Evolutionary conservation across 1,284 basidiomycete genomes (phyloP).

Genomic region (Cutaneotrichosporon cyanovorans): DNA sequence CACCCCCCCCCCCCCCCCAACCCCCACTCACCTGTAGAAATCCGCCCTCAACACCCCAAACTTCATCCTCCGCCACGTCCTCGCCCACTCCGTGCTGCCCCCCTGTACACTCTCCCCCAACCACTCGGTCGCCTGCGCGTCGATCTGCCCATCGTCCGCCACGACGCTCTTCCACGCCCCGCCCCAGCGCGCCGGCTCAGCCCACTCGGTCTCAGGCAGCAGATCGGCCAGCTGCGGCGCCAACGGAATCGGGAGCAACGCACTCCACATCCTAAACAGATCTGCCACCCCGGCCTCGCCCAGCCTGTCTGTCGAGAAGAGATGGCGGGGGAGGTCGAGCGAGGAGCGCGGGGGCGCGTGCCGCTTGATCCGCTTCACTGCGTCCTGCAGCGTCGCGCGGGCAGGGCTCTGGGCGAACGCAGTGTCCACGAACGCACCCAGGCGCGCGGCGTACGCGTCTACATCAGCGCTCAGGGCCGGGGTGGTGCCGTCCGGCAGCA

Average conservation of each 20-base stretch:
- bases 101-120: conserved; percentile 17
- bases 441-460: conserved; percentile 15
- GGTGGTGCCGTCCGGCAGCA: conserved; percentile 1
- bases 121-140: conserved; percentile 23
- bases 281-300: conserved; percentile 19
- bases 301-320: conserved; percentile 15
- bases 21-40: conserved; percentile 24
- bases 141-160: conserved; percentile 22
- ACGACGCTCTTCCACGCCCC: conserved; percentile 21
- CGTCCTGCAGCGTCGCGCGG: conserved; percentile 4
- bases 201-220: conserved; percentile 14
- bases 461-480: conserved; percentile 11
- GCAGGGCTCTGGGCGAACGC: conserved; percentile 6
- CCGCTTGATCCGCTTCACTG: conserved; percentile 8
- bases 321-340: conserved; percentile 3
- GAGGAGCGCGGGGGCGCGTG: conserved; percentile 11
- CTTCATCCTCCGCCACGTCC: conserved; percentile 26
- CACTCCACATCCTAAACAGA: conserved; percentile 27
- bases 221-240: conserved; percentile 1
- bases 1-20: too few relatives aligned
- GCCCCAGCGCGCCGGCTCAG: conserved; percentile 11
- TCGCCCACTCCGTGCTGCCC: conserved; percentile 4
- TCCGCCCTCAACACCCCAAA: conserved; percentile 25
- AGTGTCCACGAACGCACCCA: conserved; percentile 12
- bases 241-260: conserved; percentile 16